A percentile compares a stretch with the other conserved stretches of the same genome.
These are phyloP conservation scores for Liriodendron chinense DNA, from an alignment of 164 flowering plant species.

Conservation along the genomic window DNA sequence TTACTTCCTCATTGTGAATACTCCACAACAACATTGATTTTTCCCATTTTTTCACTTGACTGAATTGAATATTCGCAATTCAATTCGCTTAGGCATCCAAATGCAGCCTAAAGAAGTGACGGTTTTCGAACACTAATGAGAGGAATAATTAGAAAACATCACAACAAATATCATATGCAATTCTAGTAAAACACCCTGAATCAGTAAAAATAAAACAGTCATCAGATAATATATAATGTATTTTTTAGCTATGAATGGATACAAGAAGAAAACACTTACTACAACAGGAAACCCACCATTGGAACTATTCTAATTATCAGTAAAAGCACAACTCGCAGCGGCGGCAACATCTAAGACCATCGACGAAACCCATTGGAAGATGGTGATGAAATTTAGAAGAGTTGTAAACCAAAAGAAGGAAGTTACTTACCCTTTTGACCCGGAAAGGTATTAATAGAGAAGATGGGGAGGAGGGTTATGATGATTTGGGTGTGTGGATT, in stretches of 20 bases:
- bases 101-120: neutral
- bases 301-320: neutral
- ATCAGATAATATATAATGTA: neutral
- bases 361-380: neutral
- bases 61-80: too few relatives aligned
- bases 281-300: neutral
- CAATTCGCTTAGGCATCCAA: neutral
- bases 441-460: conserved; percentile 1
- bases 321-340: neutral
- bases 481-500: conserved; percentile 13
- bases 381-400: neutral
- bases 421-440: conserved; percentile 1
- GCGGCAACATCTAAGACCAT: neutral
- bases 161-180: neutral
- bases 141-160: neutral
- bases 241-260: neutral
- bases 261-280: neutral
- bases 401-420: neutral
- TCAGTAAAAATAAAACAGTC: neutral
- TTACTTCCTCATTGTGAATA: neutral
- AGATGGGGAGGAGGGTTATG: conserved; percentile 1
- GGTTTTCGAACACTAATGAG: neutral
- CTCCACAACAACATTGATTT: neutral
- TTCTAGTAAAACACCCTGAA: neutral
- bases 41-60: neutral